Percentiles rank a stretch among this genome's conserved stretches.
These are phyloP conservation scores for Kodamaea sp. DNA, from an alignment of 1,139 yeast genomes.

Conservation along the genomic window DNA sequence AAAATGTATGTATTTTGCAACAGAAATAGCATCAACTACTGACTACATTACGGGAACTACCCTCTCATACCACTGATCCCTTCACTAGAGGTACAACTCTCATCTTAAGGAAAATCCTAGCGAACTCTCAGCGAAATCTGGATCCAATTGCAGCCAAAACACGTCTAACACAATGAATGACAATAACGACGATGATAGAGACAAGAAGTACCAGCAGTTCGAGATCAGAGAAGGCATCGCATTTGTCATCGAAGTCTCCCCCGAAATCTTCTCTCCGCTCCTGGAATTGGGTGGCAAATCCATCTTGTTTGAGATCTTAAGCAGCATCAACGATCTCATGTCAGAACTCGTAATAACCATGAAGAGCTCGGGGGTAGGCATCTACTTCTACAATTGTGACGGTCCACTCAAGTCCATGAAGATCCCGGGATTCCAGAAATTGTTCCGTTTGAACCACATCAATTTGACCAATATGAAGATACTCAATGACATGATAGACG, in stretches of 20 bases:
- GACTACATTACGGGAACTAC: too few species aligned
- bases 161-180: background rate
- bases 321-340: constrained; percentile 56
- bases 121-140: too few species aligned
- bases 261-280: constrained; percentile 42
- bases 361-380: constrained; percentile 68
- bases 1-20: too few species aligned
- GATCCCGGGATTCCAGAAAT: constrained; percentile 28
- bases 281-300: constrained; percentile 36
- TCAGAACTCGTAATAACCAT: constrained; percentile 57
- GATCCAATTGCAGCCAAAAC: too few species aligned
- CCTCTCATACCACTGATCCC: too few species aligned
- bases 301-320: constrained; percentile 54
- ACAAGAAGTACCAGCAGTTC: constrained; percentile 31
- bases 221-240: constrained; percentile 65
- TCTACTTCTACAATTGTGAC: constrained; percentile 57
- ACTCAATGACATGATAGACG: constrained; percentile 35
- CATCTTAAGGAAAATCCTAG: too few species aligned
- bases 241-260: constrained; percentile 62
- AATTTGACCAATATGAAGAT: constrained; percentile 43
- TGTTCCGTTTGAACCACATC: constrained; percentile 38
- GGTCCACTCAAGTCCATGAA: constrained; percentile 26
- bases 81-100: too few species aligned
- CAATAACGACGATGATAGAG: background rate
- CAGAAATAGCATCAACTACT: too few species aligned